phyloP scores from a whole-genome alignment of 495 filamentous ascomycete species.

The Xylaria telfairii region DNA sequence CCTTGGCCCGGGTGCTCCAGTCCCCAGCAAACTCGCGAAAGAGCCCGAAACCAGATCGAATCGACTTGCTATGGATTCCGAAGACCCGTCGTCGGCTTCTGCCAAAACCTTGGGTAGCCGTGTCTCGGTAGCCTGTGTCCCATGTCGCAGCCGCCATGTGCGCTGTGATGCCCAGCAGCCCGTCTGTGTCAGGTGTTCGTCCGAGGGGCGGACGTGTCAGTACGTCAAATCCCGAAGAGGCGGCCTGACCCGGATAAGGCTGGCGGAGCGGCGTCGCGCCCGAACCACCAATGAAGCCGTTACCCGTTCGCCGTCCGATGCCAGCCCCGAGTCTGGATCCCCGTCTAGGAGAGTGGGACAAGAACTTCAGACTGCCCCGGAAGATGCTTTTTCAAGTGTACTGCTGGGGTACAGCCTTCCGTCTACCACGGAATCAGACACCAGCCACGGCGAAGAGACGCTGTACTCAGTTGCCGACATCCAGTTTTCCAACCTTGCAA shows the following conservation, averaged over 20 bases:
- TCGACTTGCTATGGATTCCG: conserved; percentile 14
- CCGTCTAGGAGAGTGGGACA: not conserved
- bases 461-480: not conserved
- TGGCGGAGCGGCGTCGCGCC: conserved; percentile 34
- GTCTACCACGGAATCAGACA: not conserved
- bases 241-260: conserved; percentile 40
- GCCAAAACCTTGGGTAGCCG: conserved; percentile 34
- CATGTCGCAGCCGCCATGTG: conserved; percentile 62
- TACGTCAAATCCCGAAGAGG: conserved; percentile 59
- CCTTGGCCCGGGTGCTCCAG: not conserved
- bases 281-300: conserved; percentile 29
- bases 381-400: not conserved
- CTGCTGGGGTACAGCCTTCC: not conserved
- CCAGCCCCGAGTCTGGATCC: conserved; percentile 2
- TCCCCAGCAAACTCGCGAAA: not conserved
- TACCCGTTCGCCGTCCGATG: conserved; percentile 32
- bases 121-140: conserved; percentile 60
- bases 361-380: not conserved
- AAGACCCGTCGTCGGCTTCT: conserved; percentile 24
- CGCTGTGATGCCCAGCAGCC: conserved; percentile 62
- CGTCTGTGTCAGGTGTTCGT: conserved; percentile 49
- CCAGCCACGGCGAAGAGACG: not conserved
- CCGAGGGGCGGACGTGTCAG: conserved; percentile 49
- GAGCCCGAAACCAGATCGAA: not conserved
- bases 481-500: conserved; percentile 25